A percentile compares a stretch with the other conserved stretches of the same genome.
Evolutionary conservation across 2,329 filamentous ascomycete species (phyloP).

Genomic region (Ophiocordyceps robertsii): DNA sequence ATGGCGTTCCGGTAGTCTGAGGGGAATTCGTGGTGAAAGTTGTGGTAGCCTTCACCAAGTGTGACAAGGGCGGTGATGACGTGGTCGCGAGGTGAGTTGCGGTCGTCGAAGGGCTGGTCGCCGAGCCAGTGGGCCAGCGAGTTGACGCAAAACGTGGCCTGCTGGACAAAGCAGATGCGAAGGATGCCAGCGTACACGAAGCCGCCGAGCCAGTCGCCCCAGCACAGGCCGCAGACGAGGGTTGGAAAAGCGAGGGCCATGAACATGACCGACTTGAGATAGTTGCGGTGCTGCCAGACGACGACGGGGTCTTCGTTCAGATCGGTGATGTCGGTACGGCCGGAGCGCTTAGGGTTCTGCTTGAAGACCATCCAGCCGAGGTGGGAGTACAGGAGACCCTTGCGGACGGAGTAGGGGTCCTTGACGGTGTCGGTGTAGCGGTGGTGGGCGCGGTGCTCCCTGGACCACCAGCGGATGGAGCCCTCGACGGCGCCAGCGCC

Average conservation of each 20-base stretch:
- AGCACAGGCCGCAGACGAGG: slow-evolving; percentile 61
- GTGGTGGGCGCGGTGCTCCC: slow-evolving; percentile 78
- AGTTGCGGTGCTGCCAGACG: slow-evolving; percentile 79
- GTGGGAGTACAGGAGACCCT: slow-evolving; percentile 67
- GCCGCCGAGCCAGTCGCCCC: slow-evolving; percentile 71
- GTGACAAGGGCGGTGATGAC: slow-evolving; percentile 76
- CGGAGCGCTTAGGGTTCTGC: slow-evolving; percentile 81
- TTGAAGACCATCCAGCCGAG: slow-evolving; percentile 89
- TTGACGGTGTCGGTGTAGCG: slow-evolving; percentile 87
- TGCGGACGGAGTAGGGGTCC: slow-evolving; percentile 82
- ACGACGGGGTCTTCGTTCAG: slow-evolving; percentile 78
- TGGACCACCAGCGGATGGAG: slow-evolving; percentile 80
- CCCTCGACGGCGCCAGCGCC: slow-evolving; percentile 76
- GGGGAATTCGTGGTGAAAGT: slow-evolving; percentile 92
- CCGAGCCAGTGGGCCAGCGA: slow-evolving; percentile 83
- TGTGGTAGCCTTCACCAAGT: slow-evolving; percentile 83
- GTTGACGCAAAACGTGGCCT: slow-evolving; percentile 90
- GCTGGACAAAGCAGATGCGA: slow-evolving; percentile 80
- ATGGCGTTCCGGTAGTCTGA: slow-evolving; percentile 89
- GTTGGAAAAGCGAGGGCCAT: slow-evolving; percentile 70
- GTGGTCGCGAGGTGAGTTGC: slow-evolving; percentile 81
- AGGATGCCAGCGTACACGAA: slow-evolving; percentile 79
- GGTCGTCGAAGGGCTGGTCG: slow-evolving; percentile 85
- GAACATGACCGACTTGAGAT: slow-evolving; percentile 63
- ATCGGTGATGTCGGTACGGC: slow-evolving; percentile 78